A percentile compares a stretch with the other conserved stretches of the same genome.
Evolutionary conservation across 768 basidiomycete species (phyloP).

Genomic region (Leccinum rimulosum): DNA sequence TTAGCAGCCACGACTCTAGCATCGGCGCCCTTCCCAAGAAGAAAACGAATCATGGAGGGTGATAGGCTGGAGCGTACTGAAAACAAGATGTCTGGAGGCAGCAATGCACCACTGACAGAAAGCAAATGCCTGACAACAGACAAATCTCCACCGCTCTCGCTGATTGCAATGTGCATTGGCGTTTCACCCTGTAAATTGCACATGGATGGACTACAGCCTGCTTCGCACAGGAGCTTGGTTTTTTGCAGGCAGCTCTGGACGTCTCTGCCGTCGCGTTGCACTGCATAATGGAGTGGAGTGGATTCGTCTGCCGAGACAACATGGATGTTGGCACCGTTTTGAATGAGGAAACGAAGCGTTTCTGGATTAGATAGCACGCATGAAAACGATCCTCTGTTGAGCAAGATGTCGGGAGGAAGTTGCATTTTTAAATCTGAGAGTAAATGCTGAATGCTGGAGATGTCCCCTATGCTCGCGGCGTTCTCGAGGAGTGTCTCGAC

Average conservation of each 20-base stretch:
- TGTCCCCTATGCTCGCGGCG: background rate
- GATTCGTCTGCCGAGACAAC: background rate
- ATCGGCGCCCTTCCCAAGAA: background rate
- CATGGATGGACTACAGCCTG: background rate
- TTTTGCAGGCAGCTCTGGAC: background rate
- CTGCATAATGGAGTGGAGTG: background rate
- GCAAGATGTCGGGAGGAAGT: no score
- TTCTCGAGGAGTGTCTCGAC: background rate
- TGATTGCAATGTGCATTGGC: background rate
- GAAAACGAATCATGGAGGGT: background rate
- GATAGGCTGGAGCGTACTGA: no score
- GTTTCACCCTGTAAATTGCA: background rate
- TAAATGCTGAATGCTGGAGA: background rate
- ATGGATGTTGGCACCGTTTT: no score
- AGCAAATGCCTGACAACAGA: background rate
- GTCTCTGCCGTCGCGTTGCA: background rate
- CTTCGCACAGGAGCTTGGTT: background rate
- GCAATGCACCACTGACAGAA: background rate
- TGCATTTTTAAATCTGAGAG: background rate
- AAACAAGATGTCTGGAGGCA: background rate
- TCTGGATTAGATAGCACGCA: no score
- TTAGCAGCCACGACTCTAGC: background rate
- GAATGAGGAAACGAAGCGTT: no score
- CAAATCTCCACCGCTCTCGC: accelerated
- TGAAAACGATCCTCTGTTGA: background rate